Base-by-base conservation (phyloP, 1,139 yeast genomes). In the Arxiozyma telluris region DNA sequence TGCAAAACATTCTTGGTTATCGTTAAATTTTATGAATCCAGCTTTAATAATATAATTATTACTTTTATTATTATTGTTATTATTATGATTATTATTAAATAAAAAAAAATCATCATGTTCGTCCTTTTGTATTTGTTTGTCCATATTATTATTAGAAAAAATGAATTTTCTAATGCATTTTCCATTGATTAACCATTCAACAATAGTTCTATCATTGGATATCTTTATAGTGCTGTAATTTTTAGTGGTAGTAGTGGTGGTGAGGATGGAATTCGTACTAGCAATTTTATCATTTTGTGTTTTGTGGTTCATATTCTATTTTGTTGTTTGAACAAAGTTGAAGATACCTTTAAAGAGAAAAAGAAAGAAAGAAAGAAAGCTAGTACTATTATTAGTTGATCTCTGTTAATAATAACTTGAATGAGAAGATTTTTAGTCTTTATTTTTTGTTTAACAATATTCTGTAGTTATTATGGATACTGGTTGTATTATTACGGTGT, bases 21-120 rank as follows among this genome's bases (percentile, higher is more conserved):
- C 58, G 30, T 64, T 65, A 53, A 68, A 68, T 48, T 61, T 61
- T 4, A 64, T 61, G 51, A 67, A 65, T 1, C 65, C 66, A n/a
- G 69, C 67, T 41, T 60, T 56, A 3, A 67, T 53, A 1, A 67
- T 61, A 41, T 39, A 2, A 20, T 45, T 5, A 50, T 22, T 30
- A 17, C n/a, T n/a, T n/a, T n/a, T n/a, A n/a, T n/a, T n/a, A n/a
- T n/a, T n/a, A n/a, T n/a, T n/a, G n/a, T n/a, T n/a, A n/a, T n/a
- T n/a, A n/a, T n/a, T n/a, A n/a, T n/a, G n/a, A n/a, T 17, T 20
- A 7, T 42, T 34, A 7, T 12, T 34, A 15, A 8, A 15, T 12
- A 8, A 34, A 34, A 34, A 12, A 34, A 34, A 3, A 34, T 12
- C 39, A 34, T 34, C 12, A 34, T 34, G n/a, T 15, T 34, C 39